Evolutionary conservation across 495 filamentous ascomycete genomes (phyloP), one percentile per base, ranked within the genome.

Genomic region (Lophiotrema nucula): DNA sequence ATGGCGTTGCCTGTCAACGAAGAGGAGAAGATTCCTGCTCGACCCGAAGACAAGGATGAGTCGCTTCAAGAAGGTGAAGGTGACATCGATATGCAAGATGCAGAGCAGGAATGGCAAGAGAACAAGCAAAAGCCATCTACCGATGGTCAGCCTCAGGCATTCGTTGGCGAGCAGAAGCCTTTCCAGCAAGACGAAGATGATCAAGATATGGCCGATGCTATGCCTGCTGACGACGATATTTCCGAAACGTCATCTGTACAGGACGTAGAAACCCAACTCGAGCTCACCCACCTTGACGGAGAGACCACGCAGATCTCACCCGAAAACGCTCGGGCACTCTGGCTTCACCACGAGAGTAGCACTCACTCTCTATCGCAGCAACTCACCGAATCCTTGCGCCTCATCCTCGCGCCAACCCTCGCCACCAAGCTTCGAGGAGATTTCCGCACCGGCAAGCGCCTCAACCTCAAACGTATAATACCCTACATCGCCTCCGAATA

Each of bases 381-480:
- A 4, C 75, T 99, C 0, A 95, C 91, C 21, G 91, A 95, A 57
- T 93, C 97, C 64, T 86, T 99, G 27, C 89, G 92, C 27, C 84
- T 99, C 24, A 97, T 99, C 68, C 85, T 99, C 16, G 87, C 89
- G 1, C 95, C 95, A 0, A 97, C 93, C 0, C 84, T 92, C 41
- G 92, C 95, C 18, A 96, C 95, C 41, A 99, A 96, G 68, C 86
- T 97, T 65, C 90, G 92, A 1, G 95, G 95, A 57, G 90, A 96
- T 70, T 97, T 93, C 80, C 88, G 92, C 66, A 97, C 95, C 0
- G 95, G 95, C 48, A 97, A 99, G 70, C 88, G 95, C 1, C 88
- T 99, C 63, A 97, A 97, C 73, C 95, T 99, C 76, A 96, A 96
- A 71, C 88, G 92, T 44, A 99, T 99, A 73, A 97, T 99, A 62